Conservation (phyloP, 1,284 basidiomycete species). For the Pholiota adiposa region DNA sequence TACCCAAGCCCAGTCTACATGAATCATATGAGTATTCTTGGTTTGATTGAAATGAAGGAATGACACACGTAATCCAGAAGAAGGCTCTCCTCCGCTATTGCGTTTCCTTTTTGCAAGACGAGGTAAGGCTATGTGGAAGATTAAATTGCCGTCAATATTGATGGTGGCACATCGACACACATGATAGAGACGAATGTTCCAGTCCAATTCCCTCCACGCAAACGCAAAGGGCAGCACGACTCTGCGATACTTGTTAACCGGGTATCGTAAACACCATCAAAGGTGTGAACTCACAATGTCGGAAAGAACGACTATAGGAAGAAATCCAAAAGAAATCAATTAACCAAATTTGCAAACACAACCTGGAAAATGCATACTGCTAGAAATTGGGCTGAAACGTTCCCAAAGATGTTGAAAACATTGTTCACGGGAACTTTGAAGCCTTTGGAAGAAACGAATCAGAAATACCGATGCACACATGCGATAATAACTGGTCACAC, state of each 20-base stretch:
- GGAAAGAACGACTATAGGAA: conserved; percentile 67
- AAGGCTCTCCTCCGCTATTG: conserved; percentile 55
- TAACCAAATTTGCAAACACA: background rate
- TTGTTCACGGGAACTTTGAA: conserved; percentile 55
- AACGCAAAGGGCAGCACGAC: conserved; percentile 41
- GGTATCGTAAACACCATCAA: conserved; percentile 22
- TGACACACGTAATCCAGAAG: conserved; percentile 64
- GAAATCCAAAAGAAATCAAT: conserved; percentile 14
- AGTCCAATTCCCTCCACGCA: conserved; percentile 52
- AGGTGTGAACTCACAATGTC: conserved; percentile 40
- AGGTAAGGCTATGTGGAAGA: conserved; percentile 64
- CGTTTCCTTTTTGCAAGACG: conserved; percentile 51
- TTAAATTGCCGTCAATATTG: too few relatives aligned
- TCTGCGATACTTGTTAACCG: conserved; percentile 30
- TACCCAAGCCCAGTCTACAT: conserved; percentile 50
- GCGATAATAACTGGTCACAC: conserved; percentile 16
- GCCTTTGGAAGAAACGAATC: conserved; percentile 37
- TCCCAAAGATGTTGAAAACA: conserved; percentile 41
- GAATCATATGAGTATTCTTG: background rate
- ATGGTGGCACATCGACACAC: too few relatives aligned
- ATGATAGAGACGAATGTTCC: conserved; percentile 52
- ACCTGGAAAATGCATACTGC: conserved; percentile 43
- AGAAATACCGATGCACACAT: background rate
- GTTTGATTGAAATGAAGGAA: background rate
- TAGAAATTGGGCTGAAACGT: conserved; percentile 57